Evolutionary conservation across 495 filamentous ascomycete species (phyloP).

Genomic region (Staphylotrichum tortipilum): DNA sequence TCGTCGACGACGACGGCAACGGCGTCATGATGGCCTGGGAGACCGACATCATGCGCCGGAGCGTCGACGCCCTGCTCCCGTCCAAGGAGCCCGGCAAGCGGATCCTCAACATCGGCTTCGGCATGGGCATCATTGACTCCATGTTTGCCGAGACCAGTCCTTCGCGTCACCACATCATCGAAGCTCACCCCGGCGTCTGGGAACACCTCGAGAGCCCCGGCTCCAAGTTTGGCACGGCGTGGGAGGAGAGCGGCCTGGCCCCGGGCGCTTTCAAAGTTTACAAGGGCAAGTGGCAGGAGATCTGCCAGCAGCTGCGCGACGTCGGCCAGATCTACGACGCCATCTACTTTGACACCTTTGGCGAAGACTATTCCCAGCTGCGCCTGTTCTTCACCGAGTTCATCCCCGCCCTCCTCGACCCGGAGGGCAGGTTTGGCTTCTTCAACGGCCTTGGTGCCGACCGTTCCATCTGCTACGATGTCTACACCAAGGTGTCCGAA

Average conservation of each 20-base stretch:
- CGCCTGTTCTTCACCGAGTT: constrained; percentile 82
- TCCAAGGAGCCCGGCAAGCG: constrained; percentile 46
- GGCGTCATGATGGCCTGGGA: constrained; percentile 99
- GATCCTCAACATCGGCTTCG: constrained; percentile 87
- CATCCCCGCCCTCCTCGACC: constrained; percentile 67
- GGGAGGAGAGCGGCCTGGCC: constrained; percentile 33
- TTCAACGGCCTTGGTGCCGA: constrained; percentile 96
- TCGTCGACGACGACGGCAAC: constrained; percentile 74
- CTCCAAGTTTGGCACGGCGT: constrained; percentile 37
- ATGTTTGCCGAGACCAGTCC: constrained; percentile 68
- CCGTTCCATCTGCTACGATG: constrained; percentile 85
- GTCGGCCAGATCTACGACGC: constrained; percentile 70
- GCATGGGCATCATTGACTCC: constrained; percentile 91
- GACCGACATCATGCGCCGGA: constrained; percentile 74
- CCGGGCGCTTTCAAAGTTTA: constrained; percentile 39
- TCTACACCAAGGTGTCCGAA: constrained; percentile 87
- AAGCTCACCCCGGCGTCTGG: constrained; percentile 81
- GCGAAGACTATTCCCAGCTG: constrained; percentile 80
- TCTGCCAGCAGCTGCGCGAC: constrained; percentile 62
- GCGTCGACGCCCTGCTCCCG: constrained; percentile 45
- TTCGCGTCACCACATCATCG: constrained; percentile 72
- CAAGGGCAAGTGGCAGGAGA: constrained; percentile 72
- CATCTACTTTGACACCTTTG: constrained; percentile 97
- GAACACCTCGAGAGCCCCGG: constrained; percentile 47
- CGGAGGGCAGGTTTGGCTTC: constrained; percentile 73